Percentiles rank a stretch among this genome's conserved stretches.
Evolutionary conservation across 2,329 filamentous ascomycete genomes (phyloP).

Genomic region (Cladosporium halotolerans): DNA sequence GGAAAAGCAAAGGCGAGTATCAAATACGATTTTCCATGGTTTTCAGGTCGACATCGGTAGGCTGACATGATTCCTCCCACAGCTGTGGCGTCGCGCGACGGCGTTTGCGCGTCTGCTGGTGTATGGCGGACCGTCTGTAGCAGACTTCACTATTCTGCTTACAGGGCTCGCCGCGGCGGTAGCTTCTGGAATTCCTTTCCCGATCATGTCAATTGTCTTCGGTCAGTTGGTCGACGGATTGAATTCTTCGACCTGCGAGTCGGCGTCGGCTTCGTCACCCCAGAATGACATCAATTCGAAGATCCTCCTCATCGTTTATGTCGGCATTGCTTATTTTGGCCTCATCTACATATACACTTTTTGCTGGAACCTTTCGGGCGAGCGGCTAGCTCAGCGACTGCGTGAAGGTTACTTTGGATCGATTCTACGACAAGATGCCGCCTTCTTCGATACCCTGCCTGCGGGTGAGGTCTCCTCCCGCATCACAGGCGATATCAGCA

Average conservation of each 20-base stretch:
- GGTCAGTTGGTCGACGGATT: constrained; percentile 58
- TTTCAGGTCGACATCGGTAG: no score
- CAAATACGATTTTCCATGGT: no score
- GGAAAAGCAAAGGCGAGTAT: neutral
- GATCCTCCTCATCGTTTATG: constrained; percentile 56
- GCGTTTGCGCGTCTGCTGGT: neutral
- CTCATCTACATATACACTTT: constrained; percentile 59
- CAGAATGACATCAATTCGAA: constrained; percentile 48
- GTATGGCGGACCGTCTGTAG: constrained; percentile 1
- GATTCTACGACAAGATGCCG: constrained; percentile 55
- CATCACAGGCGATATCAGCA: constrained; percentile 61
- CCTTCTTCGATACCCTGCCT: constrained; percentile 59
- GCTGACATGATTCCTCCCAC: neutral
- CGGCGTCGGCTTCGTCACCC: constrained; percentile 26
- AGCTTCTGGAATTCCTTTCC: constrained; percentile 56
- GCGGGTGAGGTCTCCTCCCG: constrained; percentile 60
- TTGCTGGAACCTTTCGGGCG: constrained; percentile 59
- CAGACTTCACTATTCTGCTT: constrained; percentile 22
- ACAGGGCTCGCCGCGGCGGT: constrained; percentile 43
- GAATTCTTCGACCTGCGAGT: constrained; percentile 50
- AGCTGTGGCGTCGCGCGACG: constrained; percentile 10
- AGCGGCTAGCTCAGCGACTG: constrained; percentile 57
- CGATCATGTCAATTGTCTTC: constrained; percentile 59
- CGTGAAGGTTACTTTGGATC: constrained; percentile 55
- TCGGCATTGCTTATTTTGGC: constrained; percentile 57